Base-by-base conservation (phyloP, 805 yeast species). In the Kazachstania psychrophila region DNA sequence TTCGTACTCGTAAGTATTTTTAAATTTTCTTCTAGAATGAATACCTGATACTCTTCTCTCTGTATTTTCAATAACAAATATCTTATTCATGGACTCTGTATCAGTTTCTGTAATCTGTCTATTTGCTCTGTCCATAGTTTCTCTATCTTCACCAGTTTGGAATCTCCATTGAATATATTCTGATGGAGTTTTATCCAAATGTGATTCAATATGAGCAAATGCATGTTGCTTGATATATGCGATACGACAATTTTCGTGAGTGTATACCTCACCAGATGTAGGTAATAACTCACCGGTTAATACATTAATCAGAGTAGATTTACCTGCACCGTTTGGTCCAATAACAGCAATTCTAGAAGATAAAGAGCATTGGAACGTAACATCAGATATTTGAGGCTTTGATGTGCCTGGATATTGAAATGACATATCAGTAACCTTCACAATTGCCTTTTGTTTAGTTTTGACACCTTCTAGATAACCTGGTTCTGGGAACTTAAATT, bases 251-350 rank as follows among this genome's bases (percentile, higher is more conserved):
- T 88, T 88, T 75, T 87, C 96, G 75, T 88, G 96, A 40, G 84
- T 92, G 77, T 88, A 88, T 61, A 88, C 96, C 66, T 88, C 96
- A 83, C 97, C 97, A 35, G 60, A 58, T 49, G 96, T 88, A 71
- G 97, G 96, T 65, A 88, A 73, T 60, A 88, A 79, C 76, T 88
- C 96, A 82, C 97, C 97, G 52, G 96, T 88, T 70, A 88, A 78
- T 46, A 88, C 95, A 66, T 88, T 88, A 66, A 88, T 87, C 71
- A 88, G 77, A 54, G 97, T 88, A 47, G 96, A 87, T 72, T 88
- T 88, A 79, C 97, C 97, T 62, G 96, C 96, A 81, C 97, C 97
- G 72, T 88, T 88, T 68, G 96, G 96, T 68, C 97, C 97, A 74
- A 88, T 86, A 65, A 88, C 96, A 54, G 97, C 97, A 82, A 88